Conservation (phyloP, 164 flowering plant genomes). For the Magnolia kwangsiensis region DNA sequence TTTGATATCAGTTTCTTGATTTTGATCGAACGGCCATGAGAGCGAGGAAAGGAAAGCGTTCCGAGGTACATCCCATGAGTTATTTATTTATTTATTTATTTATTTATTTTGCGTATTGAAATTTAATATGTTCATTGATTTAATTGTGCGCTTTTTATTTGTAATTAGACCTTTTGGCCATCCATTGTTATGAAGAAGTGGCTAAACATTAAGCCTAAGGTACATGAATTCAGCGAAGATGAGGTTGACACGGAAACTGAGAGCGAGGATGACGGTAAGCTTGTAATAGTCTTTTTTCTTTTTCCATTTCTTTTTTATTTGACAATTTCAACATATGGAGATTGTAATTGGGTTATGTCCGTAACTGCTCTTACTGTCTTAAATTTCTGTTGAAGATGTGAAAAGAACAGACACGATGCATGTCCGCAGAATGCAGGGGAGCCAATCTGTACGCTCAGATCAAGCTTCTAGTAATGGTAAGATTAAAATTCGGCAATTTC, state of each 20-base stretch:
- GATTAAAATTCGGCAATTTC: slow-evolving; percentile 5
- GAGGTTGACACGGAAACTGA: slow-evolving; percentile 85
- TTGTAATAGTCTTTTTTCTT: not conserved
- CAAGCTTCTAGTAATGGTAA: slow-evolving; percentile 46
- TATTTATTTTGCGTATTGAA: not conserved
- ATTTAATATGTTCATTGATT: not conserved
- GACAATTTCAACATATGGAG: not conserved
- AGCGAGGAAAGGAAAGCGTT: slow-evolving; percentile 47
- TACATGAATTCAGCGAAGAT: slow-evolving; percentile 87
- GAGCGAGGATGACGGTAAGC: slow-evolving; percentile 89
- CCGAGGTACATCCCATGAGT: slow-evolving; percentile 46
- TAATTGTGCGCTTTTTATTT: not conserved
- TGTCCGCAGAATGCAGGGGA: slow-evolving; percentile 26
- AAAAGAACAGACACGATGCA: slow-evolving; percentile 32
- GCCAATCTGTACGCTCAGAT: slow-evolving; percentile 28
- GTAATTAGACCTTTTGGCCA: slow-evolving; percentile 74
- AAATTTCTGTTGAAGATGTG: slow-evolving; percentile 40
- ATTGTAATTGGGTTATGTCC: slow-evolving; percentile 3
- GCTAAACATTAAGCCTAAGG: slow-evolving; percentile 86
- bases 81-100: not conserved
- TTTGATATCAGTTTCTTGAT: not conserved
- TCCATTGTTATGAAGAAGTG: slow-evolving; percentile 96
- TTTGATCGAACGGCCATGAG: slow-evolving; percentile 39
- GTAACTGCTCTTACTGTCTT: slow-evolving; percentile 14
- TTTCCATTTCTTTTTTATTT: too few relatives aligned